Base-by-base conservation (phyloP, 345 rosid species). In the Microcos paniculata region DNA sequence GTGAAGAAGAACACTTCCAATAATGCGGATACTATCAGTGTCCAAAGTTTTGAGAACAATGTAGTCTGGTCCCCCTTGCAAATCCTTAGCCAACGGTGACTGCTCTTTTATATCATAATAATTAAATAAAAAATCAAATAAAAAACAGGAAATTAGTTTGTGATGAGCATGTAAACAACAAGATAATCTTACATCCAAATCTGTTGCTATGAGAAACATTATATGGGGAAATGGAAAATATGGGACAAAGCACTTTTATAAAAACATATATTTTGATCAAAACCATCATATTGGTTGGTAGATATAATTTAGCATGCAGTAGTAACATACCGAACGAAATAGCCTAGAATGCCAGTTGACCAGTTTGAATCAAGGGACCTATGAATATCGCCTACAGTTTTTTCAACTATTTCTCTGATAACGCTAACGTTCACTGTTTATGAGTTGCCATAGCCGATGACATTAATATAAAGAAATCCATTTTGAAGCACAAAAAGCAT, bases 1-100 rank as follows among this genome's bases (percentile, higher is more conserved):
- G 23, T 97, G 97, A 30, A 94, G n/a, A n/a, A n/a, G 97, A 76
- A 94, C 95, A 72, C 97, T 94, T 81, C 95, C 97, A 77, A 94
- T 92, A n/a, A n/a, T n/a, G n/a, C n/a, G n/a, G n/a, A n/a, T n/a
- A n/a, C n/a, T n/a, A n/a, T n/a, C n/a, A n/a, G 89, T 91, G 82
- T 94, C 98, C 80, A 94, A 79, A 11, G 80, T 77, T 73, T 87
- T 94, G 49, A 94, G 91, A 80, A 89, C 87, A 10, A 92, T 81
- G 72, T 85, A 87, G 76, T 94, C 98, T 11, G 88, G 91, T 45
- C 97, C 98, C 71, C 97, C 98, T 82, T 78, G 85, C 98, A 92
- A 91, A 77, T 90, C 95, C 83, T 82, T 89, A 21, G 31, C 85
- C 79, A 90, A 80, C 79, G 79, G 79, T 31, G 97, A 93, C 79